A percentile compares a stretch with the other conserved stretches of the same genome.
Evolutionary conservation across 148 eudicot genomes (phyloP).

Genomic region (Dianthus caryophyllus): DNA sequence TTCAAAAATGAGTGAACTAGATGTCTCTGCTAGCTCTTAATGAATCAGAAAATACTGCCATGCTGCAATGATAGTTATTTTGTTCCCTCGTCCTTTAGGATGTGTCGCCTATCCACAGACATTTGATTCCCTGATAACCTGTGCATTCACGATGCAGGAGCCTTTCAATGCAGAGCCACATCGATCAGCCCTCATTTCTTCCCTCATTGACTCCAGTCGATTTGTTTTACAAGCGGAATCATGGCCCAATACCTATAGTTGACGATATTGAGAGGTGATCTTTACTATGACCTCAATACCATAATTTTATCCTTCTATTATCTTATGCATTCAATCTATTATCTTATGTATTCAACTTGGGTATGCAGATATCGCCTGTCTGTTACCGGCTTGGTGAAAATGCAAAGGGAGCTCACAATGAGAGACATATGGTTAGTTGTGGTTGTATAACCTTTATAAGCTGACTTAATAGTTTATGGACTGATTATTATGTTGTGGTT

Average conservation of each 20-base stretch:
- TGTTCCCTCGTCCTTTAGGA: not conserved
- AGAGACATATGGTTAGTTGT: conserved; percentile 66
- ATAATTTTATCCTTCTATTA: too few species aligned
- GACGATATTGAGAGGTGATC: conserved; percentile 72
- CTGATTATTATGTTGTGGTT: not conserved
- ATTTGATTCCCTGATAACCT: not conserved
- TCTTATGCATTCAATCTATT: not conserved
- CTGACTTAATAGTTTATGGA: not conserved
- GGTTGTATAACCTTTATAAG: not conserved
- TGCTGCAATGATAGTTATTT: not conserved
- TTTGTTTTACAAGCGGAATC: conserved; percentile 88
- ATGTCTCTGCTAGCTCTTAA: not conserved
- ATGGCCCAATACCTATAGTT: conserved; percentile 88
- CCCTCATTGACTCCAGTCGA: conserved; percentile 93
- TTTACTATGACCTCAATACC: not conserved
- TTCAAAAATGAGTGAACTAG: too few species aligned
- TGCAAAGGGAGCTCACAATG: conserved; percentile 58
- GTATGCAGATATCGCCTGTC: conserved; percentile 62
- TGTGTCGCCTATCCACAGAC: not conserved
- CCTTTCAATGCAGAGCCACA: conserved; percentile 97
- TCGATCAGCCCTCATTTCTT: conserved; percentile 62
- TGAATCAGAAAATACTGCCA: not conserved
- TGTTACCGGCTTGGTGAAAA: conserved; percentile 48
- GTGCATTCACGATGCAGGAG: conserved; percentile 40
- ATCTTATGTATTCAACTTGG: conserved; percentile 17